Percentiles rank a stretch among this genome's conserved stretches.
Evolutionary conservation across 495 filamentous ascomycete genomes (phyloP).

Genomic region (Rostrohypoxylon terebratum): DNA sequence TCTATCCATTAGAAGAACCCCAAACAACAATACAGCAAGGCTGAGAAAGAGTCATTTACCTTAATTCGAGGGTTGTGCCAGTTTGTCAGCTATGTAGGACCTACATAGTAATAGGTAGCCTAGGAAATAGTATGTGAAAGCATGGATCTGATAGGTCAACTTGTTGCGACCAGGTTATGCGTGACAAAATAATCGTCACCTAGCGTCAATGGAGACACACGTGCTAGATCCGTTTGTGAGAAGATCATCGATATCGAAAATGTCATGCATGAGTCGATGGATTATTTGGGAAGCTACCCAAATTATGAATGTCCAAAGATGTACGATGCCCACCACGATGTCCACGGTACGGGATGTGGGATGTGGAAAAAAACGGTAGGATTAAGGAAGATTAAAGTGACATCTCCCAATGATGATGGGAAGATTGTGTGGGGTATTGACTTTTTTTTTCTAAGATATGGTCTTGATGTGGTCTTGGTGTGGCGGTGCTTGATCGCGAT

Average conservation of each 20-base stretch:
- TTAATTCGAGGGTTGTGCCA: slow-evolving; percentile 1
- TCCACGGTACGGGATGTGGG: not conserved
- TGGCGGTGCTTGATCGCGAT: slow-evolving; percentile 44
- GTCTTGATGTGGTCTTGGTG: slow-evolving; percentile 6
- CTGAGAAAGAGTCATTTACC: slow-evolving; percentile 33
- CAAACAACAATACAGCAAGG: slow-evolving; percentile 3
- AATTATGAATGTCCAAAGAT: not conserved
- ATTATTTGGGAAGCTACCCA: not conserved
- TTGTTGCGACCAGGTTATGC: slow-evolving; percentile 25
- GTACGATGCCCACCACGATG: not conserved
- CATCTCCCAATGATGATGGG: not conserved
- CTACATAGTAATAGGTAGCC: too few species aligned
- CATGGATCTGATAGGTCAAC: slow-evolving; percentile 21
- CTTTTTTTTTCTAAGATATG: slow-evolving; percentile 19
- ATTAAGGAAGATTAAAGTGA: not conserved
- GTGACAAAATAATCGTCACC: slow-evolving; percentile 18
- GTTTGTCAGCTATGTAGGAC: slow-evolving; percentile 20
- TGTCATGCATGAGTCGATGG: slow-evolving; percentile 15
- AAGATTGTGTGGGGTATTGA: slow-evolving; percentile 19
- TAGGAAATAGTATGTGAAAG: slow-evolving; percentile 27
- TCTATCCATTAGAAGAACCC: slow-evolving; percentile 8
- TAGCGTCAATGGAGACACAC: slow-evolving; percentile 28
- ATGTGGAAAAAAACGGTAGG: slow-evolving; percentile 3
- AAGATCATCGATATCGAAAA: slow-evolving; percentile 14
- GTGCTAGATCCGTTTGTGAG: slow-evolving; percentile 37